Conservation (phyloP, 2,329 filamentous ascomycete genomes). For the Aspergillus brasiliensis region DNA sequence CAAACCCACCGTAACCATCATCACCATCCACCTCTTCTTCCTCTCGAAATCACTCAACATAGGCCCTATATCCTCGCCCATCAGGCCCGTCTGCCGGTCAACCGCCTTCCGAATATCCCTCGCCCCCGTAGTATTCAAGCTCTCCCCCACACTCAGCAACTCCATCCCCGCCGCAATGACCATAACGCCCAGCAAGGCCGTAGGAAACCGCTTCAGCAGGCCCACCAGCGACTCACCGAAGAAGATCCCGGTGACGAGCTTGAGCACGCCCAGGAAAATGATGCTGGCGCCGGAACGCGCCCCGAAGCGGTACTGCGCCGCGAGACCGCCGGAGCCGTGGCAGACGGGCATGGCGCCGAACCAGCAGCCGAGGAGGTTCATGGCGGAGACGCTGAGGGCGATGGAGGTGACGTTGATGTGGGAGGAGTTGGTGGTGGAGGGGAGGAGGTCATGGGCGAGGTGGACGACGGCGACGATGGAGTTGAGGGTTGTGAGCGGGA, state of each 20-base stretch:
- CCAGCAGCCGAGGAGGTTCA: conserved; percentile 86
- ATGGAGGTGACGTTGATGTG: conserved; percentile 63
- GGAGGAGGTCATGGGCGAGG: conserved; percentile 75
- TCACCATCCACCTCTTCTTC: conserved; percentile 78
- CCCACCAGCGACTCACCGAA: conserved; percentile 74
- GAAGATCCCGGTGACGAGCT: conserved; percentile 73
- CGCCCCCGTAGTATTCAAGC: conserved; percentile 73
- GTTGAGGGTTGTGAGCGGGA: conserved; percentile 90
- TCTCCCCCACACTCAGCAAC: conserved; percentile 80
- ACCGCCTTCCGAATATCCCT: conserved; percentile 53
- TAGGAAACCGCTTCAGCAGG: conserved; percentile 72
- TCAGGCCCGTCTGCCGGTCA: conserved; percentile 28
- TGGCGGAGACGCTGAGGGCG: conserved; percentile 76
- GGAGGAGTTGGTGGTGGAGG: conserved; percentile 67
- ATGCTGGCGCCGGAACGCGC: conserved; percentile 84
- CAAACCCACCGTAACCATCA: conserved; percentile 83
- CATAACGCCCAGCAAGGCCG: conserved; percentile 78
- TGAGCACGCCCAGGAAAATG: conserved; percentile 74
- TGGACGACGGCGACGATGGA: conserved; percentile 86
- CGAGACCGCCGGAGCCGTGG: conserved; percentile 87
- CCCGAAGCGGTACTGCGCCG: conserved; percentile 88
- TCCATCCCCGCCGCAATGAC: conserved; percentile 88
- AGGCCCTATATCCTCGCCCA: conserved; percentile 25
- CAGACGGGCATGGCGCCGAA: conserved; percentile 95
- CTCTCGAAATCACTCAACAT: conserved; percentile 66